Evolutionary conservation across 164 flowering plant species (phyloP), one percentile per base, ranked within the genome.

Genomic region (Vitis rupestris): DNA sequence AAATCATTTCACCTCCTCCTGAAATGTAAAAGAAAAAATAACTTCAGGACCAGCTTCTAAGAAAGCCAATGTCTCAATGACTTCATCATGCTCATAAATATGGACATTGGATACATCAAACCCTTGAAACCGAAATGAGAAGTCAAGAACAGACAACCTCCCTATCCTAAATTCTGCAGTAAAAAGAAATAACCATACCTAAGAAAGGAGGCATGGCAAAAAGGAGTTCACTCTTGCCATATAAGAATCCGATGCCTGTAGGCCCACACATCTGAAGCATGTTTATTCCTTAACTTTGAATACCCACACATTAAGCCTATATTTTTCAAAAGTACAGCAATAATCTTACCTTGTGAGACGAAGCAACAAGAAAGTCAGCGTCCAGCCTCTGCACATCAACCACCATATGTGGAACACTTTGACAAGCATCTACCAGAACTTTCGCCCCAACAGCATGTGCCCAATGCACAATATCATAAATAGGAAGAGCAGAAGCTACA

Each of bases 251-350:
- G 70, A 93, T 74, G 86, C 98, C 98, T 87, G 99, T 96, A 85
- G 98, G 99, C 84, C 99, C 99, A 90, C 97, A 93, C 99, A 96
- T 96, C 99, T 95, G 98, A 91, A 86, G 86, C 84, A 90, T 76
- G 87, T 70, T 89, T 87, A 87, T 72, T 81, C 48, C 81, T 83
- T 77, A 74, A 79, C 70, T 79, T 74, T 76, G 63, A 59, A 59
- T 55, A 72, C 72, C 65, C 9, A 12, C 16, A 59, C 29, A 64
- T 12, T 31, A 65, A 54, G 57, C 11, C 31, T 47, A 66, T 19
- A 19, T 53, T 31, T 44, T 15, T 62, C 55, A 16, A 10, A 66
- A 11, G 67, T 13, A 65, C 31, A 51, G 30, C 17, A 80, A 74
- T 15, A 56, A 58, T 64, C 89, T 63, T 69, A 95, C 99, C 97